Percentiles rank a stretch among this genome's conserved stretches.
These are phyloP conservation scores for Piloderma croceum DNA, from an alignment of 768 basidiomycete genomes.

Conservation along the genomic window DNA sequence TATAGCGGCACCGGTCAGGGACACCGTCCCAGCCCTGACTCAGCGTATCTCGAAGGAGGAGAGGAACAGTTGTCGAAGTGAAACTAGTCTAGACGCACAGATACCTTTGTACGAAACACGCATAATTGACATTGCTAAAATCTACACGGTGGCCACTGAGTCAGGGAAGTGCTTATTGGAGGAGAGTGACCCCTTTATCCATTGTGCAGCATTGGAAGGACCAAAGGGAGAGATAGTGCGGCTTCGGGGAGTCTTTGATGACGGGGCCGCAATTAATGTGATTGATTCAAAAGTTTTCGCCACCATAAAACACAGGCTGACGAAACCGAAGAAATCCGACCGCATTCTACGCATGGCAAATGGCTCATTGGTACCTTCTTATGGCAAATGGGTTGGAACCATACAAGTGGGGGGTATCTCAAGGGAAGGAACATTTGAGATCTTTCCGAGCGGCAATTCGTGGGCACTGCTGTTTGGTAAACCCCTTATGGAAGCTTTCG, in stretches of 20 bases:
- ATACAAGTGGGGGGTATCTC: neutral
- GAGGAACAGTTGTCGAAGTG: neutral
- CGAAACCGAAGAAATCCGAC: neutral
- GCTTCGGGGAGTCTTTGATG: conserved; percentile 8
- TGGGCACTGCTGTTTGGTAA: conserved; percentile 8
- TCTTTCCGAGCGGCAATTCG: conserved; percentile 1
- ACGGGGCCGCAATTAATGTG: conserved; percentile 14
- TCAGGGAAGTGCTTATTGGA: no score
- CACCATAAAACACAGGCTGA: conserved; percentile 1
- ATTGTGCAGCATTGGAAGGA: conserved; percentile 7
- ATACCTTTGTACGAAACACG: neutral
- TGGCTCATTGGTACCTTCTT: neutral
- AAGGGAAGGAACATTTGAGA: conserved; percentile 1
- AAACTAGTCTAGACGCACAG: neutral
- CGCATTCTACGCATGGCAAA: neutral
- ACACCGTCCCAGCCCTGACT: neutral
- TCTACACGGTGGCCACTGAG: neutral
- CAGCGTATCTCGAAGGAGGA: neutral
- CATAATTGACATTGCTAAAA: neutral
- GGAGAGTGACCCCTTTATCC: conserved; percentile 4
- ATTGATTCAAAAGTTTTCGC: conserved; percentile 7
- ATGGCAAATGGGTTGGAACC: neutral
- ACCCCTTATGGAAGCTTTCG: conserved; percentile 10
- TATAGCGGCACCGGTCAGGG: no score
- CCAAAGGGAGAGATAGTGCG: conserved; percentile 11